Percentiles rank a stretch among this genome's conserved stretches.
phyloP scores from a whole-genome alignment of 2,329 filamentous ascomycete species.

The Calycina herbarum region DNA sequence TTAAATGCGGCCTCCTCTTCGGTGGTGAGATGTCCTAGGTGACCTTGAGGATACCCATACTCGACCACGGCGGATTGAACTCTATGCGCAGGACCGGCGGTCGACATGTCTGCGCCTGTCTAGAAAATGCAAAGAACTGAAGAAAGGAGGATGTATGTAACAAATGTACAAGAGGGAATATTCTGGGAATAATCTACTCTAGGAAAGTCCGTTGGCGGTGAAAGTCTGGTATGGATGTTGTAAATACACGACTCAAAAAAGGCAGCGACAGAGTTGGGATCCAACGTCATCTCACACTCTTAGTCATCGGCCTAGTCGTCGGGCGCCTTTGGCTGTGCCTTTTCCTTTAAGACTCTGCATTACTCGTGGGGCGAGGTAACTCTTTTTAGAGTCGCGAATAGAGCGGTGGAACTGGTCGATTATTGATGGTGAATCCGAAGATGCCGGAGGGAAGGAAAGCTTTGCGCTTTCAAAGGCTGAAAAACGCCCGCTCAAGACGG shows the following conservation, averaged over 20 bases:
- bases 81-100: slow-evolving; percentile 35
- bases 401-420: neutral
- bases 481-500: too few species aligned
- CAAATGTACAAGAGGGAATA: neutral
- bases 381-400: neutral
- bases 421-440: neutral
- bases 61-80: slow-evolving; percentile 40
- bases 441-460: neutral
- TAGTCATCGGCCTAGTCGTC: neutral
- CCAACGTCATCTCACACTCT: neutral
- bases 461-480: neutral
- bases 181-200: neutral
- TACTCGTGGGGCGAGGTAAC: neutral
- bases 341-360: neutral
- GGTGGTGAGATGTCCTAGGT: slow-evolving; percentile 73
- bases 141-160: neutral
- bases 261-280: neutral
- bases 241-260: neutral
- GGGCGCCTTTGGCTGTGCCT: too few species aligned
- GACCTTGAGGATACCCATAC: slow-evolving; percentile 69
- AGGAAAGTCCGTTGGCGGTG: neutral
- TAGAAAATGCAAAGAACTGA: neutral
- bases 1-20: slow-evolving; percentile 66
- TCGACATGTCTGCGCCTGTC: slow-evolving; percentile 17
- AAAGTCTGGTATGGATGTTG: neutral